phyloP scores from a whole-genome alignment of 352 stramenopile genomes.

The Phytophthora brassicae region DNA sequence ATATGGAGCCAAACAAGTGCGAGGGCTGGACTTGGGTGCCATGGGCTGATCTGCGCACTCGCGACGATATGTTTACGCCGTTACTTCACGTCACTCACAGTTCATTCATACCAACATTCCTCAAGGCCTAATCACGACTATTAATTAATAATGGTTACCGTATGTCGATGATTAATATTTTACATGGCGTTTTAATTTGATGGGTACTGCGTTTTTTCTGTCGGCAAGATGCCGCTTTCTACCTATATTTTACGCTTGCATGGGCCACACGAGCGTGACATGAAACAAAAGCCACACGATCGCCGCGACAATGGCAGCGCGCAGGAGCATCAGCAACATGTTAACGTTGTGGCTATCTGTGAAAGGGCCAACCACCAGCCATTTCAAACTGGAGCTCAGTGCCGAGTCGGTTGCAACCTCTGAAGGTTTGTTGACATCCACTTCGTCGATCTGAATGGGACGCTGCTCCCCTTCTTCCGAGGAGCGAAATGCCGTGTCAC shows the following conservation, averaged over 20 bases:
- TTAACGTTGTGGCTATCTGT: constrained; percentile 26
- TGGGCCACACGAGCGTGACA: constrained; percentile 23
- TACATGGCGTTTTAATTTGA: constrained; percentile 34
- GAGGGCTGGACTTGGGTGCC: constrained; percentile 72
- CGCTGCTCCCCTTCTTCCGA: constrained; percentile 30
- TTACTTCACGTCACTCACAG: constrained; percentile 69
- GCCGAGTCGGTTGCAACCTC: background rate
- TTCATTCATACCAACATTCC: constrained; percentile 48
- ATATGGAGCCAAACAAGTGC: constrained; percentile 87
- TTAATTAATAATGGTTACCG: too few relatives aligned
- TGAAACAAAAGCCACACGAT: constrained; percentile 46
- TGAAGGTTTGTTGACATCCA: constrained; percentile 14
- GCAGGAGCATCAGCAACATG: constrained; percentile 42
- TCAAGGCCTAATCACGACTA: constrained; percentile 4
- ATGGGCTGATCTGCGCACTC: constrained; percentile 49
- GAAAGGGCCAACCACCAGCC: constrained; percentile 35
- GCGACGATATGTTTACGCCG: constrained; percentile 78
- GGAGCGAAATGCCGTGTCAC: constrained; percentile 21
- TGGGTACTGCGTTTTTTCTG: constrained; percentile 30
- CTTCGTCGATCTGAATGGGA: constrained; percentile 3
- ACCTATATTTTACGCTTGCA: constrained; percentile 22
- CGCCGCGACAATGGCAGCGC: constrained; percentile 33
- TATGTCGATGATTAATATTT: constrained; percentile 31
- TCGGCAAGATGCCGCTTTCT: constrained; percentile 16
- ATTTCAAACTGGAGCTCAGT: constrained; percentile 27